Base-by-base conservation (phyloP, 1,284 basidiomycete genomes). In the Apiotrichum laibachii region DNA sequence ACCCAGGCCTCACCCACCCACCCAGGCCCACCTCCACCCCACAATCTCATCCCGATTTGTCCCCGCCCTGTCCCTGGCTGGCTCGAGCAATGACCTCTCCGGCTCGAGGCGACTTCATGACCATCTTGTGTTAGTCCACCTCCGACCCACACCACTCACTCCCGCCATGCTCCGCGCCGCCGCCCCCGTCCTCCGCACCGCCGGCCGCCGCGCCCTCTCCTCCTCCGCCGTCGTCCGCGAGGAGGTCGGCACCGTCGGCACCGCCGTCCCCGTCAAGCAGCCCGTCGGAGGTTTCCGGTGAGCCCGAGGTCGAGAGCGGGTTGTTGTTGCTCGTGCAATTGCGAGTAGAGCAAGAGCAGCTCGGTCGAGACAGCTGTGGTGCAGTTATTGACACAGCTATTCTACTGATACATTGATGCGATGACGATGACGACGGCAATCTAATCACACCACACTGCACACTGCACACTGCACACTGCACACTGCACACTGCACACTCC, bases 241-340 rank as follows among this genome's bases (percentile, higher is more conserved):
- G 34, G 78, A 84, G 62, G 71, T 86, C 52, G 86, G 86, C 22
- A 80, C 81, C 2, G 77, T 85, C 34, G 82, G 83, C 39, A 80
- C 47, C 42, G 53, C 80, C 34, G 84, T 85, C 60, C 89, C 86
- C 81, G 88, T 70, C 19, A 58, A 65, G 55, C 66, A 85, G 78
- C 89, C 90, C 13, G 82, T 92, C 65, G 90, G 90, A 53, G 90
- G 88, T 53, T 87, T 92, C 77, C 85, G 73, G 73, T 75, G 49
- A 61, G 71, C 11, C 22, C n/a, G n/a, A 16, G 31, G 11, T 22
- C 26, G 15, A 16, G 45, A 47, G 19, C 34, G 34, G 18, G 46
- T 26, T 15, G n/a, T 19, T n/a, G 42, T 8, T 13, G 42, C 6
- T 7, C 18, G 5, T 13, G n/a, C 7, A 8, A 19, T 5, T n/a